Conservation (phyloP, 169 alveolate species). For the Cryptosporidium ryanae region DNA sequence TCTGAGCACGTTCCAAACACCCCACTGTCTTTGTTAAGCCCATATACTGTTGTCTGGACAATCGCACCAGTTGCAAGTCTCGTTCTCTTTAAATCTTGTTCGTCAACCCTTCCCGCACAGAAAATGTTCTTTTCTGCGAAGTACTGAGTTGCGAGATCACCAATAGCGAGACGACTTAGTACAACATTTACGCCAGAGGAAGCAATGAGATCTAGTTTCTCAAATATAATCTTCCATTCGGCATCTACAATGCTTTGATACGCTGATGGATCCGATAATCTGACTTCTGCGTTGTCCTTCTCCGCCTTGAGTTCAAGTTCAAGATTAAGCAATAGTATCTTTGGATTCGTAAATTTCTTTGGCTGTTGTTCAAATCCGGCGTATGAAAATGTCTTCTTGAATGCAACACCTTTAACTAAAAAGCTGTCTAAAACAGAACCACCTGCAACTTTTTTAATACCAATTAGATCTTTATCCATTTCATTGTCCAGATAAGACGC, state of each 20-base stretch:
- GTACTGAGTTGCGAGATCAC: conserved; percentile 99
- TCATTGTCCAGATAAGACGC: conserved; percentile 92
- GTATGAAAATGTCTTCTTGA: conserved; percentile 97
- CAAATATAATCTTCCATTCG: conserved; percentile 96
- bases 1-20: conserved; percentile 94
- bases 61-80: conserved; percentile 96
- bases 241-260: conserved; percentile 97
- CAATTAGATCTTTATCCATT: conserved; percentile 93
- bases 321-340: conserved; percentile 92
- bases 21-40: conserved; percentile 88
- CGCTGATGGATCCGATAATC: conserved; percentile 83
- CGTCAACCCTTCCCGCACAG: conserved; percentile 98
- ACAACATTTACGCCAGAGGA: conserved; percentile 94
- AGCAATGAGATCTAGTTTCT: conserved; percentile 92
- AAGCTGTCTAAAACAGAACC: conserved; percentile 93
- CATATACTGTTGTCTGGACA: conserved; percentile 93
- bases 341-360: conserved; percentile 93
- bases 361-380: conserved; percentile 99
- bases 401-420: conserved; percentile 97
- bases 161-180: conserved; percentile 96
- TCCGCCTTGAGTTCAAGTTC: conserved; percentile 98
- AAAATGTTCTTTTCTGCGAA: conserved; percentile 95
- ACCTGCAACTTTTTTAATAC: conserved; percentile 97
- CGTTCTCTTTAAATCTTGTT: conserved; percentile 93
- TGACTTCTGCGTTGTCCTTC: conserved; percentile 98